Percentiles rank a stretch among this genome's conserved stretches.
Conservation (phyloP, 2,329 filamentous ascomycete genomes). For the Ascochyta koolunga region DNA sequence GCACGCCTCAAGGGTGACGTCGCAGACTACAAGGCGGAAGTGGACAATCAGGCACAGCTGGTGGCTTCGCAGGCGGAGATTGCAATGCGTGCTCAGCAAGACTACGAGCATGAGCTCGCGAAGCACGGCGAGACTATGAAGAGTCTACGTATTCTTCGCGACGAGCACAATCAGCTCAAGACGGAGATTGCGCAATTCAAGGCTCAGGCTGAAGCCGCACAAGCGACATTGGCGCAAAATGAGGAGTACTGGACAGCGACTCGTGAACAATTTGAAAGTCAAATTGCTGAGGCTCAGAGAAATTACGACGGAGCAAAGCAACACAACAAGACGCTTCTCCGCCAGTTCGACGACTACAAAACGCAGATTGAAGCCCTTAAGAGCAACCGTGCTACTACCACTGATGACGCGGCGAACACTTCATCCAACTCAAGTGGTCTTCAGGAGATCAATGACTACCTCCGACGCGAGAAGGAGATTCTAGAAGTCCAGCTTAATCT, state of each 20-base stretch:
- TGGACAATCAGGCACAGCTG: slow-evolving; percentile 87
- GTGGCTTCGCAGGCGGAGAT: slow-evolving; percentile 93
- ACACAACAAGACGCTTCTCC: slow-evolving; percentile 89
- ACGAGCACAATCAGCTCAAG: slow-evolving; percentile 81
- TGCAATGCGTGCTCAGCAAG: slow-evolving; percentile 88
- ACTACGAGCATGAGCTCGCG: slow-evolving; percentile 91
- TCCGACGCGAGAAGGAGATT: slow-evolving; percentile 96
- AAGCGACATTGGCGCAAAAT: slow-evolving; percentile 76
- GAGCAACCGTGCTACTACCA: slow-evolving; percentile 68
- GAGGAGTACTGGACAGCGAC: slow-evolving; percentile 89
- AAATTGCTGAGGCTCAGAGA: slow-evolving; percentile 77
- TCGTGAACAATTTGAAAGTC: slow-evolving; percentile 79
- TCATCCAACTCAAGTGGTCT: slow-evolving; percentile 71
- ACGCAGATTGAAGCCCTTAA: slow-evolving; percentile 81
- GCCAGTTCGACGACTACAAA: slow-evolving; percentile 84
- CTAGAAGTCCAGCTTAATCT: slow-evolving; percentile 95
- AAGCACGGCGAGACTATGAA: slow-evolving; percentile 97
- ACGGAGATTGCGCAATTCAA: slow-evolving; percentile 76
- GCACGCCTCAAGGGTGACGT: slow-evolving; percentile 81
- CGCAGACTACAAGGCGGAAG: slow-evolving; percentile 77
- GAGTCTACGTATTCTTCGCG: slow-evolving; percentile 76
- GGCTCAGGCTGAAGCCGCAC: slow-evolving; percentile 85
- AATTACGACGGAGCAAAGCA: slow-evolving; percentile 83
- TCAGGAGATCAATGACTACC: slow-evolving; percentile 87
- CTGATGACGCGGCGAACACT: slow-evolving; percentile 58